phyloP scores from a whole-genome alignment of 495 filamentous ascomycete genomes.

The Neurospora sp. region DNA sequence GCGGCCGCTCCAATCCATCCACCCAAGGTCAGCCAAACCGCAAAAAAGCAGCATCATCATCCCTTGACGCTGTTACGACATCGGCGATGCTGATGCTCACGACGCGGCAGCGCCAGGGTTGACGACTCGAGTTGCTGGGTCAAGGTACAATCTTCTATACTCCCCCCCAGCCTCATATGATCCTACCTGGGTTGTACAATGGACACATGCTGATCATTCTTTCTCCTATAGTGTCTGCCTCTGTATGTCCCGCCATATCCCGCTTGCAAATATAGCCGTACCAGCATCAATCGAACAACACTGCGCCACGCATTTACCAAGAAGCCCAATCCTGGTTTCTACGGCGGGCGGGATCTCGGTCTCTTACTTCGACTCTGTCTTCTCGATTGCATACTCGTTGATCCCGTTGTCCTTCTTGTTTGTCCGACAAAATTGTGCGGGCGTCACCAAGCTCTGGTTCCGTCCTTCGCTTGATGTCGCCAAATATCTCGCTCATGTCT shows the following conservation, averaged over 20 bases:
- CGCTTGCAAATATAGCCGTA: neutral
- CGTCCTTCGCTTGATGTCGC: conserved; percentile 7
- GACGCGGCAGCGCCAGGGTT: neutral
- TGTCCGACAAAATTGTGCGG: neutral
- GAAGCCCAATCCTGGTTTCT: neutral
- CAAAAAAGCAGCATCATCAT: neutral
- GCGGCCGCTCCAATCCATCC: neutral
- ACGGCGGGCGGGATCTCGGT: neutral
- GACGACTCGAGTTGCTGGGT: neutral
- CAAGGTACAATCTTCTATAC: neutral
- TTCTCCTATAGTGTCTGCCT: neutral
- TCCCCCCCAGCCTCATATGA: neutral
- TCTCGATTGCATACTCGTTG: neutral
- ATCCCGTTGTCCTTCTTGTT: neutral
- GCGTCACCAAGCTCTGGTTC: neutral
- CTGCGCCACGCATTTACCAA: neutral
- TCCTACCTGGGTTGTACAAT: neutral
- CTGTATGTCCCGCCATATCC: neutral
- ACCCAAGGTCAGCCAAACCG: neutral
- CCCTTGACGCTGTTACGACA: neutral
- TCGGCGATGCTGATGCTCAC: neutral
- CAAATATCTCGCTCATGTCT: conserved; percentile 41
- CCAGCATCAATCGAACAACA: neutral
- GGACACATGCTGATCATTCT: neutral
- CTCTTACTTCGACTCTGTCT: neutral